phyloP scores from a whole-genome alignment of 2,329 filamentous ascomycete species.

The Drechslerella coelobrocha region DNA sequence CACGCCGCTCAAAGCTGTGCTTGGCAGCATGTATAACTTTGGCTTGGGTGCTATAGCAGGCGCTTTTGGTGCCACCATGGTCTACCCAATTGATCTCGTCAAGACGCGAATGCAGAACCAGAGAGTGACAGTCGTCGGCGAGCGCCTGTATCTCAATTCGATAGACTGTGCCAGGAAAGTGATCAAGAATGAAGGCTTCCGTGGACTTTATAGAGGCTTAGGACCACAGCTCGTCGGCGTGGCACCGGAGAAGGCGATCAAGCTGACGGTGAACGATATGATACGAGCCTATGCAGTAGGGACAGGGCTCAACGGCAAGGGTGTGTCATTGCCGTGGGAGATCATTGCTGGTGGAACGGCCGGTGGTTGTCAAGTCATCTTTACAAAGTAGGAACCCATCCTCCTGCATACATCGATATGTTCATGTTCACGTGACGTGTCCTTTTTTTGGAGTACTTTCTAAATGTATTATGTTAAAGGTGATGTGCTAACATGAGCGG shows the following conservation, averaged over 20 bases:
- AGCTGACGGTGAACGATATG: constrained; percentile 96
- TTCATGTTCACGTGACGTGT: constrained; percentile 11
- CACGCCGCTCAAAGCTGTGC: constrained; percentile 60
- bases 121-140: constrained; percentile 78
- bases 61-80: constrained; percentile 98
- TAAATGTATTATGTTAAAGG: not conserved
- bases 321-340: constrained; percentile 74
- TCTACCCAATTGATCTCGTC: constrained; percentile 97
- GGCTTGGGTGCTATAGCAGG: constrained; percentile 85
- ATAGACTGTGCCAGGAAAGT: constrained; percentile 94
- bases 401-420: not conserved
- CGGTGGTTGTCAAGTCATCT: constrained; percentile 87
- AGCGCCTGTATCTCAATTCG: constrained; percentile 95
- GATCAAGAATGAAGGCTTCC: constrained; percentile 86
- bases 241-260: constrained; percentile 99
- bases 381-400: constrained; percentile 64
- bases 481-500: not conserved
- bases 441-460: constrained; percentile 3
- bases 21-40: constrained; percentile 77
- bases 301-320: constrained; percentile 56
- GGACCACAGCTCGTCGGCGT: constrained; percentile 95
- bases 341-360: constrained; percentile 86
- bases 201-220: constrained; percentile 91
- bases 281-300: constrained; percentile 77
- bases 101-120: constrained; percentile 99